phyloP scores from a whole-genome alignment of 2,329 filamentous ascomycete genomes.

The Phialocephala sp. region DNA sequence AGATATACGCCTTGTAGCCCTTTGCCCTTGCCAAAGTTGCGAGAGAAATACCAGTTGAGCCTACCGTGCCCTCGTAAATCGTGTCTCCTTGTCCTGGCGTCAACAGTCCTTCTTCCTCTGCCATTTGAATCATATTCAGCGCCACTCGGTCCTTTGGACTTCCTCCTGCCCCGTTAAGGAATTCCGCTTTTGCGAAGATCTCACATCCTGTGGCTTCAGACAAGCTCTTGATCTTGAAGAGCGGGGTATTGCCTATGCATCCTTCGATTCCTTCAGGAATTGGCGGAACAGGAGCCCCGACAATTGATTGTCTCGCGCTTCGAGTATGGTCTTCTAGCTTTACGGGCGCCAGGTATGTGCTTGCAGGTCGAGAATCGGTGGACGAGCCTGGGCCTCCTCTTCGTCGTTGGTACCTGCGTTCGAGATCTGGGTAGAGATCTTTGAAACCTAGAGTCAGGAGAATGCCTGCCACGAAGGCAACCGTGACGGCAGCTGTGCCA shows the following conservation, averaged over 20 bases:
- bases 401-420: constrained; percentile 63
- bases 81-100: constrained; percentile 84
- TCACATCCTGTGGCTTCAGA: constrained; percentile 86
- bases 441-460: constrained; percentile 79
- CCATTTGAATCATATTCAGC: constrained; percentile 82
- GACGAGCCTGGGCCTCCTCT: constrained; percentile 36
- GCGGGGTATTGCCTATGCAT: constrained; percentile 90
- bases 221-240: constrained; percentile 84
- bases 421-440: constrained; percentile 78
- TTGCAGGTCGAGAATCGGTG: constrained; percentile 37
- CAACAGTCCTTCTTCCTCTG: constrained; percentile 78
- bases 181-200: constrained; percentile 94
- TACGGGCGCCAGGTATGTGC: constrained; percentile 48
- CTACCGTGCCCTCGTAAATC: constrained; percentile 97
- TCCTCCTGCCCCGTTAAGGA: constrained; percentile 91
- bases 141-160: constrained; percentile 96
- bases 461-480: constrained; percentile 79
- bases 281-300: constrained; percentile 30
- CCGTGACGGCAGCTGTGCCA: constrained; percentile 67
- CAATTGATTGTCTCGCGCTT: constrained; percentile 40
- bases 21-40: constrained; percentile 86
- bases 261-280: constrained; percentile 85
- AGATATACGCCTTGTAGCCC: constrained; percentile 93
- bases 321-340: constrained; percentile 62
- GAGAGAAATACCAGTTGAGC: constrained; percentile 93